Evolutionary conservation across 148 eudicot genomes (phyloP).

Genomic region (Camellia granthamiana): DNA sequence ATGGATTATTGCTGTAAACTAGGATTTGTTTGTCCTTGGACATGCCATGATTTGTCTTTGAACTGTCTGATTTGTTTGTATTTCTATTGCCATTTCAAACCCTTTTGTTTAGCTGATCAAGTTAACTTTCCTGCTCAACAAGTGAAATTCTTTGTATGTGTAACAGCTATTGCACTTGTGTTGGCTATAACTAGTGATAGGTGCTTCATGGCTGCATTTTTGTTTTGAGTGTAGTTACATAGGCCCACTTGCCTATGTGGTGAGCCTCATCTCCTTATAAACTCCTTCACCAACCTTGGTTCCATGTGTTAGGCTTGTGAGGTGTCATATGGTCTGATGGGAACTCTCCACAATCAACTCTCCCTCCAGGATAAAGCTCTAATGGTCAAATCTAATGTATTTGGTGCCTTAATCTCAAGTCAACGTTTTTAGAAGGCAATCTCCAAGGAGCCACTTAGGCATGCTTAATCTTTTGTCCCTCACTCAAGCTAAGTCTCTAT

Average conservation of each 20-base stretch:
- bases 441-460: neutral
- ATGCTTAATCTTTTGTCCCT: neutral
- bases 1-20: neutral
- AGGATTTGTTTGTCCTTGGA: conserved; percentile 1
- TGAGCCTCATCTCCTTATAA: neutral
- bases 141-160: neutral
- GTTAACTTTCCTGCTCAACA: neutral
- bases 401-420: neutral
- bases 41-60: neutral
- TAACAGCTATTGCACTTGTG: neutral
- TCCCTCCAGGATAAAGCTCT: neutral
- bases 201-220: neutral
- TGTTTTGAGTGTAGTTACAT: neutral
- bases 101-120: neutral
- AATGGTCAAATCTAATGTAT: neutral
- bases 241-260: neutral
- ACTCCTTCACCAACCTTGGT: neutral
- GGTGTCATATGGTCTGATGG: neutral
- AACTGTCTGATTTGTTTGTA: neutral
- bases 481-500: no score
- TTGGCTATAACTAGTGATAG: neutral
- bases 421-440: neutral
- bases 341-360: neutral
- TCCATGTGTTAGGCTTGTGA: neutral
- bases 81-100: neutral